Evolutionary conservation across 495 filamentous ascomycete species (phyloP).

Genomic region (Delitschia confertaspora): DNA sequence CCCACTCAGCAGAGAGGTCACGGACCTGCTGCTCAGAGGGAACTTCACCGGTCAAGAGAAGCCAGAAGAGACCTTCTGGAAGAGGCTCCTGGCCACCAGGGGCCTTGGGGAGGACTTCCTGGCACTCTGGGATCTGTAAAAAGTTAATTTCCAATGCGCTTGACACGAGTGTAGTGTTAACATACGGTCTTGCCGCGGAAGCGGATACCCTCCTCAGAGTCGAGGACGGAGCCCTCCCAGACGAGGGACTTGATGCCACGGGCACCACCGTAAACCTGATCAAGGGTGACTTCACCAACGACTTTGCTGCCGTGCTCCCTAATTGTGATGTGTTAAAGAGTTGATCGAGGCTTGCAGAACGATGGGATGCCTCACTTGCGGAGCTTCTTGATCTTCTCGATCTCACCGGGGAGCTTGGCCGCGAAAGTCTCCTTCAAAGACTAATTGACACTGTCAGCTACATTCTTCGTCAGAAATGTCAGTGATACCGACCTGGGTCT

Average conservation of each 20-base stretch:
- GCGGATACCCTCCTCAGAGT: slow-evolving; percentile 97
- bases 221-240: slow-evolving; percentile 98
- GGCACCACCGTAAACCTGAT: slow-evolving; percentile 98
- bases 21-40: slow-evolving; percentile 96
- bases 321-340: slow-evolving; percentile 22
- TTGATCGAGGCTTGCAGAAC: slow-evolving; percentile 8
- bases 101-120: slow-evolving; percentile 91
- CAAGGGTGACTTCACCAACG: slow-evolving; percentile 93
- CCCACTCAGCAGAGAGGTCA: slow-evolving; percentile 96
- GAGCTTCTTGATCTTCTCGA: slow-evolving; percentile 98
- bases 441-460: slow-evolving; percentile 42
- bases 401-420: slow-evolving; percentile 85
- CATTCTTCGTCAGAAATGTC: not conserved
- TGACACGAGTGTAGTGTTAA: slow-evolving; percentile 4
- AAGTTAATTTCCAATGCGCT: slow-evolving; percentile 21
- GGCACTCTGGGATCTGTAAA: slow-evolving; percentile 83
- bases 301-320: slow-evolving; percentile 93
- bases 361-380: slow-evolving; percentile 61
- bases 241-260: slow-evolving; percentile 97
- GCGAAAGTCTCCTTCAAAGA: slow-evolving; percentile 98
- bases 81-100: slow-evolving; percentile 92
- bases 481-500: slow-evolving; percentile 60
- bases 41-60: slow-evolving; percentile 93
- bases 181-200: slow-evolving; percentile 89
- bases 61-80: slow-evolving; percentile 98